phyloP scores from a whole-genome alignment of 2,329 filamentous ascomycete species.

The Penicillium sp. region DNA sequence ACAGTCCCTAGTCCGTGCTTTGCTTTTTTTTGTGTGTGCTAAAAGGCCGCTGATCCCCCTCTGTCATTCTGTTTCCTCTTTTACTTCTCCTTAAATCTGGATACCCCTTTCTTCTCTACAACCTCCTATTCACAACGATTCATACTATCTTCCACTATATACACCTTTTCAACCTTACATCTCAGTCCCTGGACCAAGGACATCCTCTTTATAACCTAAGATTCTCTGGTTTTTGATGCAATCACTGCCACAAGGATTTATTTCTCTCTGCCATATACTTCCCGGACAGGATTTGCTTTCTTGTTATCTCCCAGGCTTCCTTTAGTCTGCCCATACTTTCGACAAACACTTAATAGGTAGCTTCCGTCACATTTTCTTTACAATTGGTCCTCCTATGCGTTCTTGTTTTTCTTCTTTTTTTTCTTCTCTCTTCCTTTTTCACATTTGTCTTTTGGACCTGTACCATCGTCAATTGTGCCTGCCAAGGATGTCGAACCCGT shows the following conservation, averaged over 20 bases:
- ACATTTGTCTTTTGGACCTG: constrained; percentile 20
- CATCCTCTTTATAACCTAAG: constrained; percentile 6
- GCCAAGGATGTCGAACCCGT: constrained; percentile 13
- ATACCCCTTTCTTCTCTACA: constrained; percentile 14
- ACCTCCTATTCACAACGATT: not conserved
- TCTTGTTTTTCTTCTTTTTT: constrained; percentile 12
- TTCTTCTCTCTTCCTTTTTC: constrained; percentile 1
- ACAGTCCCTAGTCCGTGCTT: constrained; percentile 17
- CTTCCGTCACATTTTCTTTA: constrained; percentile 38
- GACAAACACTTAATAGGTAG: constrained; percentile 44
- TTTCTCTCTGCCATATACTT: constrained; percentile 29
- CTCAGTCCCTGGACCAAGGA: constrained; percentile 18
- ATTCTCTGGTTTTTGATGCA: constrained; percentile 25
- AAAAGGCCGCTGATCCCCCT: constrained; percentile 27
- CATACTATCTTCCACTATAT: constrained; percentile 3
- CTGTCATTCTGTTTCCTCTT: constrained; percentile 7
- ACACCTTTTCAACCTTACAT: not conserved
- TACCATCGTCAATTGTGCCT: constrained; percentile 18
- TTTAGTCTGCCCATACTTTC: constrained; percentile 26
- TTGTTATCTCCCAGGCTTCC: constrained; percentile 31
- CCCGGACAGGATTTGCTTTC: constrained; percentile 37
- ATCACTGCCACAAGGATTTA: constrained; percentile 30
- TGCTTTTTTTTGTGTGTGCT: constrained; percentile 13
- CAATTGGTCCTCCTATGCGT: constrained; percentile 23
- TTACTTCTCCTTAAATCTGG: constrained; percentile 18